Conservation (phyloP, 164 flowering plant species). For the Magnolia officinalis region DNA sequence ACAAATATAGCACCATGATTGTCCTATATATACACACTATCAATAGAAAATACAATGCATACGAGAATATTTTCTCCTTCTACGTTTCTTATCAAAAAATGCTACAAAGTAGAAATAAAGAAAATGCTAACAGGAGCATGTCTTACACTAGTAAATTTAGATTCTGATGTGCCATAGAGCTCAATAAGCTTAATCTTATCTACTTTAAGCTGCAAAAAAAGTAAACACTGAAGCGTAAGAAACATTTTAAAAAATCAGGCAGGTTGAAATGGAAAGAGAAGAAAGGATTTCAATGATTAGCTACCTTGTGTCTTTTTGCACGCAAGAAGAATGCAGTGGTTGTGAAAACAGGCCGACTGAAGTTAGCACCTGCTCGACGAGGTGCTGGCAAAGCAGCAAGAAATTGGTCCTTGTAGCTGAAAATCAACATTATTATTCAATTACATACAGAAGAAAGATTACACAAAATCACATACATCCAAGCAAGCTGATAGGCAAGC, state of each 20-base stretch:
- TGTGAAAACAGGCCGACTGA: slow-evolving; percentile 78
- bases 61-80: no score
- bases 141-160: slow-evolving; percentile 79
- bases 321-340: slow-evolving; percentile 91
- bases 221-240: not conserved
- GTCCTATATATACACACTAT: no score
- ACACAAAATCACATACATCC: no score
- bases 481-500: no score
- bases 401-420: slow-evolving; percentile 81
- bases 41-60: no score
- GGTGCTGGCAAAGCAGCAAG: slow-evolving; percentile 69
- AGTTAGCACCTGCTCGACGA: slow-evolving; percentile 71
- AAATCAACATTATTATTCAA: slow-evolving; percentile 4
- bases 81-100: not conserved
- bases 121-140: not conserved
- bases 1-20: no score
- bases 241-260: not conserved
- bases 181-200: slow-evolving; percentile 87
- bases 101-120: not conserved
- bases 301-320: slow-evolving; percentile 85
- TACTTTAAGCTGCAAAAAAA: slow-evolving; percentile 67
- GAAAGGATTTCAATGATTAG: not conserved
- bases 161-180: slow-evolving; percentile 81
- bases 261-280: no score
- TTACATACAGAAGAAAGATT: not conserved